Evolutionary conservation across 306 rosid genomes (phyloP).

Genomic region (Prunus mira): DNA sequence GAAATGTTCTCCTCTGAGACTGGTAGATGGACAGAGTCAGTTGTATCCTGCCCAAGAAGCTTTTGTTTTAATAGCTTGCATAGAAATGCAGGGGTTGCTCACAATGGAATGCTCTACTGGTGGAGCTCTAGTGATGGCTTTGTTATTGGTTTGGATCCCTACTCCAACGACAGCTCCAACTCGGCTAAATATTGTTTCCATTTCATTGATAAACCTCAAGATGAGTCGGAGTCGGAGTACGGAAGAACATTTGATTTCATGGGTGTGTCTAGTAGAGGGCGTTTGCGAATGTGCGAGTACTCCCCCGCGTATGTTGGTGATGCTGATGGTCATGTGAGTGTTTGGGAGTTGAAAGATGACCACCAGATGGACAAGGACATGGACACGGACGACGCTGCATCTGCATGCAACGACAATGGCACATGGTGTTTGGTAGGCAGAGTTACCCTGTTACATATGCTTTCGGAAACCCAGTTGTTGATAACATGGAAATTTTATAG

Average conservation of each 20-base stretch:
- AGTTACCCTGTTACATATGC: neutral
- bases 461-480: accelerated
- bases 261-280: neutral
- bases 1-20: conserved; percentile 4
- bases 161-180: too few relatives aligned
- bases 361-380: neutral
- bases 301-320: neutral
- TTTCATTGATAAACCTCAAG: neutral
- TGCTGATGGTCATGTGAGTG: too few relatives aligned
- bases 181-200: neutral
- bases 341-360: neutral
- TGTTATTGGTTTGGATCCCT: neutral
- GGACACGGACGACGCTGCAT: too few relatives aligned
- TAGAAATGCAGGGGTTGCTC: neutral
- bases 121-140: neutral
- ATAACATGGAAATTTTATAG: accelerated
- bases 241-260: neutral
- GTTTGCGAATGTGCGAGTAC: neutral
- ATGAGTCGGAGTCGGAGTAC: neutral
- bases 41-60: neutral
- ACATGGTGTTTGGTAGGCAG: neutral
- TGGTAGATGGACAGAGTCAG: neutral
- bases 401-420: neutral
- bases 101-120: neutral
- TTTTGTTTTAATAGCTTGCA: neutral